Percentiles rank a stretch among this genome's conserved stretches.
Conservation (phyloP, 2,329 filamentous ascomycete genomes). For the Gnomoniopsis smithogilvyi region DNA sequence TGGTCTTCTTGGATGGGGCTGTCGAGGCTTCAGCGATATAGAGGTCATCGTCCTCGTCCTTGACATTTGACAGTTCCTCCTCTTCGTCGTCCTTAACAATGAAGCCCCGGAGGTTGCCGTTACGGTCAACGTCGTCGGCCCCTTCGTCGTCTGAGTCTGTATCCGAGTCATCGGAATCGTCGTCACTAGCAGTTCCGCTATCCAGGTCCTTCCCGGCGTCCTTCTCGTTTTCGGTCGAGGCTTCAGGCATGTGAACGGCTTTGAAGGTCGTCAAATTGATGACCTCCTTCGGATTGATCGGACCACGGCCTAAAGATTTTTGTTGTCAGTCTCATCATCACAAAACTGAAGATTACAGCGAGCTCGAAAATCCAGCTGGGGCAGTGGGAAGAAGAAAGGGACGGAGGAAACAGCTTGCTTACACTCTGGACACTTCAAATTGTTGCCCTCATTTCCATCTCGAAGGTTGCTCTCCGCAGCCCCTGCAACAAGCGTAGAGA, state of each 20-base stretch:
- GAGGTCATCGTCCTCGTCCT: slow-evolving; percentile 20
- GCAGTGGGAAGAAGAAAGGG: neutral
- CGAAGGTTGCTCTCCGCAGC: slow-evolving; percentile 50
- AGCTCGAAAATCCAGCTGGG: neutral
- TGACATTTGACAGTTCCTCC: slow-evolving; percentile 19
- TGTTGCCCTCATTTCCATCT: slow-evolving; percentile 55
- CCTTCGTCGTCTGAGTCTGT: slow-evolving; percentile 24
- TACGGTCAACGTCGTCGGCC: slow-evolving; percentile 31
- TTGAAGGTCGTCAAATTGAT: slow-evolving; percentile 75
- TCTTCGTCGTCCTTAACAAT: slow-evolving; percentile 44
- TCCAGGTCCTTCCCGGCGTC: slow-evolving; percentile 22
- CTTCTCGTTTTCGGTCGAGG: slow-evolving; percentile 25
- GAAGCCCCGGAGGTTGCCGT: slow-evolving; percentile 49
- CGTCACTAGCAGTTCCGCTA: slow-evolving; percentile 33
- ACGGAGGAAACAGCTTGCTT: neutral
- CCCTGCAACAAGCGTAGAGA: slow-evolving; percentile 64
- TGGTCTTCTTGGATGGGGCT: slow-evolving; percentile 27
- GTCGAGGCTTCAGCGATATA: neutral
- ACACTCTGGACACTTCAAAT: slow-evolving; percentile 71
- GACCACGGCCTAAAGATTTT: slow-evolving; percentile 43
- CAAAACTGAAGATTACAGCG: neutral
- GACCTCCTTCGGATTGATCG: slow-evolving; percentile 63
- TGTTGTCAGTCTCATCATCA: neutral
- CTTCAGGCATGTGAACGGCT: slow-evolving; percentile 64
- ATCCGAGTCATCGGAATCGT: slow-evolving; percentile 29